Percentiles rank a stretch among this genome's conserved stretches.
phyloP scores from a whole-genome alignment of 1,284 basidiomycete genomes.

The Trichosporon inkin region DNA sequence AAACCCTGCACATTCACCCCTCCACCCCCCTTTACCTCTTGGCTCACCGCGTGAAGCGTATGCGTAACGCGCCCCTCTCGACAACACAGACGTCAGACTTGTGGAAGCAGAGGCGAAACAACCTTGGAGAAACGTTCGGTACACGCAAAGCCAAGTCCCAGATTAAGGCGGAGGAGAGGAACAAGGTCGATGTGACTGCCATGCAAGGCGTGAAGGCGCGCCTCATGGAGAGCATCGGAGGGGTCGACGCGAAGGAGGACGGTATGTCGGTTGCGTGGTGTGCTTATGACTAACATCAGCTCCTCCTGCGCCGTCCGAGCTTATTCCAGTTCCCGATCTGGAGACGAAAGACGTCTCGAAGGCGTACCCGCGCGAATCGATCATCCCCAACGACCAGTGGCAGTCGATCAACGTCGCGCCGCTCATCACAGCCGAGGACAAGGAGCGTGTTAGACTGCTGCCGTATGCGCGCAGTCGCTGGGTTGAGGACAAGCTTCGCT shows the following conservation, averaged over 20 bases:
- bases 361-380: conserved; percentile 68
- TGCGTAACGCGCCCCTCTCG: conserved; percentile 53
- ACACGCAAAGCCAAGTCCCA: conserved; percentile 85
- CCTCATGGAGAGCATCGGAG: conserved; percentile 73
- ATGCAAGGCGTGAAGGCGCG: conserved; percentile 75
- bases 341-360: conserved; percentile 64
- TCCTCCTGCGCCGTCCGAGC: conserved; percentile 37
- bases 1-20: conserved; percentile 61
- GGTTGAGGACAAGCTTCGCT: conserved; percentile 52
- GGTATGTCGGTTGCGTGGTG: conserved; percentile 9
- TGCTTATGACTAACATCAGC: conserved; percentile 7
- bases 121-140: conserved; percentile 85
- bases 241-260: conserved; percentile 53
- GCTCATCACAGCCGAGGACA: conserved; percentile 59
- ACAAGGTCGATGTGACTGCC: conserved; percentile 76
- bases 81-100: conserved; percentile 44
- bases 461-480: conserved; percentile 64
- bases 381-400: conserved; percentile 69
- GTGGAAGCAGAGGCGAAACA: conserved; percentile 63
- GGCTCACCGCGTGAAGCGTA: conserved; percentile 70
- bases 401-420: conserved; percentile 38
- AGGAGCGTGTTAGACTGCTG: conserved; percentile 58
- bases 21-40: conserved; percentile 70
- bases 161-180: conserved; percentile 73
- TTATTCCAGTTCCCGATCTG: conserved; percentile 68